These are phyloP conservation scores for Fusarium sp. DNA, from an alignment of 2,329 filamentous ascomycete species.

Conservation along the genomic window DNA sequence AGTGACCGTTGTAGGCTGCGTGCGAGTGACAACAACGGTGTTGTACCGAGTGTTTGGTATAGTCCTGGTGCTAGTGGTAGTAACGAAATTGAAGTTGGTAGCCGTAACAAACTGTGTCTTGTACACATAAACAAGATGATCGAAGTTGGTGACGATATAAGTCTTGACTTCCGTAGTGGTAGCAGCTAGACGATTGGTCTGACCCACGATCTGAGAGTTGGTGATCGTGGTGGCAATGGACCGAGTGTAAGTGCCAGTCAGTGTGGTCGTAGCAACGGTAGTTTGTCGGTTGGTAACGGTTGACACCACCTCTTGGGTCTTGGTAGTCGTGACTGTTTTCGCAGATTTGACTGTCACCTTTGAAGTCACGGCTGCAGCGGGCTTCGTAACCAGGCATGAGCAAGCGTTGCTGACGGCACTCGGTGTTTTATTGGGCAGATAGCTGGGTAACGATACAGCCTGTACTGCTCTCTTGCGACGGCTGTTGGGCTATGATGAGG, in stretches of 20 bases:
- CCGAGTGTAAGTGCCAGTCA: background rate
- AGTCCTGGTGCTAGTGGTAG: background rate
- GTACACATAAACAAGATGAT: background rate
- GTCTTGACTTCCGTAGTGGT: background rate
- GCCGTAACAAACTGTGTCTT: background rate
- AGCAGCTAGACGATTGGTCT: background rate
- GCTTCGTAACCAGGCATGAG: background rate
- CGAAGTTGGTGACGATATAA: background rate
- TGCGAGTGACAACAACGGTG: background rate
- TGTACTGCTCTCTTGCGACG: background rate
- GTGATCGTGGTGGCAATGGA: background rate
- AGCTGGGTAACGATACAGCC: background rate
- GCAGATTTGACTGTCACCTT: background rate
- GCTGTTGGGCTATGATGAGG: background rate
- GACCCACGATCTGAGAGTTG: background rate
- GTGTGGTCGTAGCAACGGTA: fast-evolving
- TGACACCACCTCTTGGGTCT: background rate
- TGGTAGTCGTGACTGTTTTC: background rate
- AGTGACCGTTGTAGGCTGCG: background rate
- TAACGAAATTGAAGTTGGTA: background rate
- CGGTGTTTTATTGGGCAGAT: background rate
- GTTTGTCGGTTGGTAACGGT: background rate
- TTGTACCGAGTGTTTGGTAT: background rate
- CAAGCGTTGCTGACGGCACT: slow-evolving; percentile 1
- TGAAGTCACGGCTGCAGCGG: background rate